Base-by-base conservation (phyloP, 768 basidiomycete genomes). In the Collybia nuda region DNA sequence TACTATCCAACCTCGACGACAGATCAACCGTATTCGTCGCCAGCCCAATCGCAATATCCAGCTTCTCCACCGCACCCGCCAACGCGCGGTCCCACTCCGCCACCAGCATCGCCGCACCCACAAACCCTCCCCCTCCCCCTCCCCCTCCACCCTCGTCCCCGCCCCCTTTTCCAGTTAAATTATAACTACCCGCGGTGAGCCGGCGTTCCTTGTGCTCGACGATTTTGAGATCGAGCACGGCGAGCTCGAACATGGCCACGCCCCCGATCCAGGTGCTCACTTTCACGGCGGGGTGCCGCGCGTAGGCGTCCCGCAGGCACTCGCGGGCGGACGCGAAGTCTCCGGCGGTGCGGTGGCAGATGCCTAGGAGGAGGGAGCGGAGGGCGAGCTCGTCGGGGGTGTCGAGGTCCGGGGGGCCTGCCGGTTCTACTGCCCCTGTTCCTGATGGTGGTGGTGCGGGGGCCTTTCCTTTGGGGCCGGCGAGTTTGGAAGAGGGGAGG, bases 351-450 rank as follows among this genome's bases (percentile, higher is more conserved):
- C 86, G 80, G 58, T 88, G 79, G 14, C 77, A 70, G 56, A 86
- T 78, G 2, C 88, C 89, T 3, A 90, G 73, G 5, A 91, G 74
- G 2, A 90, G 77, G 0, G 83, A 72, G 5, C 88, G 85, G 19
- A 89, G 62, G 0, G 85, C 88, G 12, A 81, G 69, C 57, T 91
- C 89, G 56, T 91, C 89, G 0, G 82, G 69, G 0, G 84, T 87
- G 61, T 89, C 85, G 14, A 89, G 74, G 58, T 81, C 81, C 9
- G 41, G 49, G 6, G 50, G 51, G 4, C 15, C 17, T 2, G 52
- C 40, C 3, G 48, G 48, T 17, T 51, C 48, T 45, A 26, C n/a
- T n/a, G n/a, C n/a, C n/a, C n/a, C n/a, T n/a, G n/a, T n/a, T n/a
- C n/a, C n/a, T n/a, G n/a, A n/a, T n/a, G n/a, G n/a, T n/a, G n/a